Conservation (phyloP, 2,329 filamentous ascomycete species). For the Exophiala calicioides region DNA sequence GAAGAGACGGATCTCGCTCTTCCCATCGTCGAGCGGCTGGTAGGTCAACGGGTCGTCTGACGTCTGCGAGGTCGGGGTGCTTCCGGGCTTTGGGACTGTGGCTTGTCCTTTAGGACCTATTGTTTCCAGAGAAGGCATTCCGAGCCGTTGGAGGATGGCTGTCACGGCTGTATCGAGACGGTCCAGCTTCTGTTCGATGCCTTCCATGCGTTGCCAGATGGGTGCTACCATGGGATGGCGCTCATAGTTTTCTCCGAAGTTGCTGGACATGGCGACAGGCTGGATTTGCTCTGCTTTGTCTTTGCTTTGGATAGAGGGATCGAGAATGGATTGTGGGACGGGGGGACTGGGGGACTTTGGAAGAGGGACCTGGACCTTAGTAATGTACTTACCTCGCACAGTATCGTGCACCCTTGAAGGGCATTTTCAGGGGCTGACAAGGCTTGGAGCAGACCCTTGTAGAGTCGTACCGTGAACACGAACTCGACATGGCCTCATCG, state of each 20-base stretch:
- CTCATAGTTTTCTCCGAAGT: slow-evolving; percentile 7
- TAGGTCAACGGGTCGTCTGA: slow-evolving; percentile 4
- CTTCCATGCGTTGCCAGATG: slow-evolving; percentile 6
- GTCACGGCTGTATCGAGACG: slow-evolving; percentile 4
- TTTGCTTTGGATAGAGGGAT: not conserved
- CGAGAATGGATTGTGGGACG: not conserved
- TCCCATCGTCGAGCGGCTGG: slow-evolving; percentile 4
- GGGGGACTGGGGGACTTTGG: not conserved
- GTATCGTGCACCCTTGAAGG: too few species aligned
- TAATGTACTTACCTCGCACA: too few species aligned
- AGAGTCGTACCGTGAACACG: too few species aligned
- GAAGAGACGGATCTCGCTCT: slow-evolving; percentile 8
- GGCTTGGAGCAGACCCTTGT: too few species aligned
- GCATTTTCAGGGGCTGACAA: too few species aligned
- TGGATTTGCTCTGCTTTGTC: too few species aligned
- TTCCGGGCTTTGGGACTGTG: not conserved
- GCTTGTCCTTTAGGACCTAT: not conserved
- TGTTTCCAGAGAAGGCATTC: not conserved
- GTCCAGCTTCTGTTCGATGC: slow-evolving; percentile 10
- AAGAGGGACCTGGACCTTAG: too few species aligned
- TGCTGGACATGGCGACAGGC: not conserved
- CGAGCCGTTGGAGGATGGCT: slow-evolving; percentile 7
- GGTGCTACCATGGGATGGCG: slow-evolving; percentile 8
- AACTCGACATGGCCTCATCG: too few species aligned
- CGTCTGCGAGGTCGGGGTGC: too few species aligned